Percentiles rank a stretch among this genome's conserved stretches.
Evolutionary conservation across 2,329 filamentous ascomycete genomes (phyloP).

Genomic region (Ascocoryne sarcoides): DNA sequence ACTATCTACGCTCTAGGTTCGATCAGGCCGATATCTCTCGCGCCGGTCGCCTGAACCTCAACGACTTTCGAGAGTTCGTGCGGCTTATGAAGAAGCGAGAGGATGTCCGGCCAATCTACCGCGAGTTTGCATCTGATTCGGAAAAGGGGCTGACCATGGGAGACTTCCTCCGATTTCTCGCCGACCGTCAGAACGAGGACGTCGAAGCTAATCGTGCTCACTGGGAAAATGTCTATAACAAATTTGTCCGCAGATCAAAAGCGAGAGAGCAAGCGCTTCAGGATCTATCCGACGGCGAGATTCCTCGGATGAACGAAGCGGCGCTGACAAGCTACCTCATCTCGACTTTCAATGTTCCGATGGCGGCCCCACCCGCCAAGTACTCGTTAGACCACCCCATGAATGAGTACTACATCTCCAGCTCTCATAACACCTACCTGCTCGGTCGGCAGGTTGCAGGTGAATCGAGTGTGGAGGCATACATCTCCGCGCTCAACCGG

Average conservation of each 20-base stretch:
- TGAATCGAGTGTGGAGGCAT: constrained; percentile 87
- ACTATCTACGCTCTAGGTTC: constrained; percentile 67
- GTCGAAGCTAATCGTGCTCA: constrained; percentile 53
- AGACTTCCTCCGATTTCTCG: constrained; percentile 71
- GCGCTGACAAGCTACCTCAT: constrained; percentile 71
- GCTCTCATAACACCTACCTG: constrained; percentile 97
- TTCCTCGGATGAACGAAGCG: constrained; percentile 62
- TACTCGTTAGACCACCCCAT: constrained; percentile 70
- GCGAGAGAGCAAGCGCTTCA: constrained; percentile 36
- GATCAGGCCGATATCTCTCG: constrained; percentile 57
- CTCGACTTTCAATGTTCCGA: constrained; percentile 63
- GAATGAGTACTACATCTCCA: constrained; percentile 97
- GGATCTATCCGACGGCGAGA: constrained; percentile 36
- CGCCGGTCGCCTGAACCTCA: constrained; percentile 62
- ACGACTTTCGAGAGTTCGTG: constrained; percentile 78
- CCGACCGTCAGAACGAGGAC: constrained; percentile 65
- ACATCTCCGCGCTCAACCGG: constrained; percentile 78
- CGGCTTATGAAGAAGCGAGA: constrained; percentile 72
- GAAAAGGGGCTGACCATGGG: constrained; percentile 58
- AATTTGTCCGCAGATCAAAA: constrained; percentile 54
- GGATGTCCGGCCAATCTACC: constrained; percentile 71
- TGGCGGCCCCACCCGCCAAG: constrained; percentile 50
- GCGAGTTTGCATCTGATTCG: constrained; percentile 46
- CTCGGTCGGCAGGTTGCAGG: constrained; percentile 84
- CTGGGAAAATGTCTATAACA: constrained; percentile 68